Percentiles rank a stretch among this genome's conserved stretches.
These are phyloP conservation scores for Taiozyma sp. DNA, from an alignment of 1,139 yeast species.

Conservation along the genomic window DNA sequence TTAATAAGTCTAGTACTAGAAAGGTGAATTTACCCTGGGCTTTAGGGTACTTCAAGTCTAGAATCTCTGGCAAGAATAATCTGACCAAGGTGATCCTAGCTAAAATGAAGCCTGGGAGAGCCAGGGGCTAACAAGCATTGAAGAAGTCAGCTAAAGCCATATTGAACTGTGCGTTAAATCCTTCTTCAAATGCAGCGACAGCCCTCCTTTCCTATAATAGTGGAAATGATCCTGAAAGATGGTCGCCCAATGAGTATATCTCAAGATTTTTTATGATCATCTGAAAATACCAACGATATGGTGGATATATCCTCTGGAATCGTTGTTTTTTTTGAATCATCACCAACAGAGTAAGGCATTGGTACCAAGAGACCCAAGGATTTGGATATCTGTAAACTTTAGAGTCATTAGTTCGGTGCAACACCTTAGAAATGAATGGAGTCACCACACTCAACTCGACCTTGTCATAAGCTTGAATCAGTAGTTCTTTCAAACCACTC, in stretches of 20 bases:
- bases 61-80: constrained; percentile 76
- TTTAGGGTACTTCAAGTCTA: constrained; percentile 51
- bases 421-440: constrained; percentile 85
- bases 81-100: constrained; percentile 93
- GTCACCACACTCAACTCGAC: constrained; percentile 65
- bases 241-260: constrained; percentile 81
- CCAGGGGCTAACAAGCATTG: constrained; percentile 76
- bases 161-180: constrained; percentile 47
- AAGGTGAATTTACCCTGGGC: constrained; percentile 62
- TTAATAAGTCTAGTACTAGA: too few species aligned
- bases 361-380: constrained; percentile 77
- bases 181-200: constrained; percentile 20
- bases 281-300: constrained; percentile 64
- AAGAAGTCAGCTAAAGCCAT: constrained; percentile 63
- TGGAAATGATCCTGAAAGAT: constrained; percentile 83
- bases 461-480: constrained; percentile 75
- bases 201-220: constrained; percentile 70
- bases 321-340: constrained; percentile 37
- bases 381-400: constrained; percentile 80
- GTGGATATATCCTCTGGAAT: constrained; percentile 61
- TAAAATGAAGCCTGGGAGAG: constrained; percentile 91
- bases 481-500: constrained; percentile 69
- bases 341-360: constrained; percentile 60
- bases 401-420: constrained; percentile 72
- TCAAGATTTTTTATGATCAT: constrained; percentile 67